Conservation (phyloP, 345 rosid genomes). For the Eucalyptus erythrocorys region DNA sequence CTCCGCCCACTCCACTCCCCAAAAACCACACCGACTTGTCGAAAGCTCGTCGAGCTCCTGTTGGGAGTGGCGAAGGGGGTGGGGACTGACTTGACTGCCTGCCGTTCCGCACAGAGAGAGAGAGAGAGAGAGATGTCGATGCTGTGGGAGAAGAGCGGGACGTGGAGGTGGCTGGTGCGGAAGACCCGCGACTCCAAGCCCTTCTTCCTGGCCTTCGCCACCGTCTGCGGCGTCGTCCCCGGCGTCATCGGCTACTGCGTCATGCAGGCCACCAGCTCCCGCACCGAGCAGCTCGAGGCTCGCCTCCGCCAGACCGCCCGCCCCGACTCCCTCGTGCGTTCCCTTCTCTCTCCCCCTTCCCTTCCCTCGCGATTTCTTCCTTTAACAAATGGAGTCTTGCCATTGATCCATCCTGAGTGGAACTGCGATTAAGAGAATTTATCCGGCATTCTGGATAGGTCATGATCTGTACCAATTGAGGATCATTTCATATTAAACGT, state of each 20-base stretch:
- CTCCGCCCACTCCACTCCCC: not conserved
- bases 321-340: conserved; percentile 59
- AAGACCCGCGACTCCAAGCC: conserved; percentile 75
- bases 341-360: not conserved
- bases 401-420: not conserved
- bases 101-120: too few relatives aligned
- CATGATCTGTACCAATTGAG: not conserved
- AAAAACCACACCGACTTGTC: not conserved
- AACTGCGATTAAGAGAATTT: not conserved
- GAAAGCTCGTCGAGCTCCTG: not conserved
- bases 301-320: conserved; percentile 73
- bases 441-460: not conserved
- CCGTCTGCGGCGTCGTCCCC: conserved; percentile 85
- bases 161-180: conserved; percentile 4
- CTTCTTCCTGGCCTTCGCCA: conserved; percentile 82
- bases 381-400: not conserved
- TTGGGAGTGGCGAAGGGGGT: not conserved
- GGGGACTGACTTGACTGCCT: too few relatives aligned
- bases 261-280: conserved; percentile 76
- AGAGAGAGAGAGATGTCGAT: not conserved
- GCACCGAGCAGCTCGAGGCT: conserved; percentile 71
- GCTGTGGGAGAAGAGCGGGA: not conserved
- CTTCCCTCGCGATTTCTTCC: not conserved
- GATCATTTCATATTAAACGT: not conserved
- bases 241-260: conserved; percentile 81